Base-by-base conservation (phyloP, 1,284 basidiomycete species). In the Phlebopus sp. region DNA sequence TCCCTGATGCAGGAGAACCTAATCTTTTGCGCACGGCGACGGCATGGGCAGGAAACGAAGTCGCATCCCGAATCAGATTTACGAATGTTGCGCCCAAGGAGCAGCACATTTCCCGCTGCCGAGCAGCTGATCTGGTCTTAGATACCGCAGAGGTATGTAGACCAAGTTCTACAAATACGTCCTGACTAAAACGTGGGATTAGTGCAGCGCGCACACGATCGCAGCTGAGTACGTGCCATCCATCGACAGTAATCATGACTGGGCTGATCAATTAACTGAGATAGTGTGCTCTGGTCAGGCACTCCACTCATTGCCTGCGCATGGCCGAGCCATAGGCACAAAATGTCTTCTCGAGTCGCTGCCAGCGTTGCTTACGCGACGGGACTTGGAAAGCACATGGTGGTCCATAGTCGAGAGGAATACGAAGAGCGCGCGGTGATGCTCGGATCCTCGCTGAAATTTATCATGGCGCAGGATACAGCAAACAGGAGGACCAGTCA, bases 171-270 rank as follows among this genome's bases (percentile, higher is more conserved):
- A 14, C 34, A 10, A 13, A 3, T 17, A 29, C 27, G 18, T 15
- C 19, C 15, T 41, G 32, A 38, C 19, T 9, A 4, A 36, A 21
- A 35, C 27, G 17, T 2, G 23, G 14, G 35, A 46, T 45, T 35
- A 79, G 75, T 82, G 81, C 60, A 82, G 79, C 51, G 81, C 81
- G 4, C 81, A 84, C 53, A 84, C 81, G 8, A 76, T 80, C 11
- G 78, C 79, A 6, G 75, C 77, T 13, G 81, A 84, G 77, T 78
- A 50, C 45, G 75, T 64, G 23, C 36, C 8, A 23, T 44, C 5
- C 23, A n/a, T 44, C n/a, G 18, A 15, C 14, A 42, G 32, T n/a
- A 46, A 7, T 37, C 23, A 17, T 25, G 29, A 21, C 30, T 41
- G 30, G 18, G 32, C 32, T 35, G 32, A 35, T 18, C 6, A n/a